Evolutionary conservation across 495 filamentous ascomycete genomes (phyloP).

Genomic region (Aspergillus steynii): DNA sequence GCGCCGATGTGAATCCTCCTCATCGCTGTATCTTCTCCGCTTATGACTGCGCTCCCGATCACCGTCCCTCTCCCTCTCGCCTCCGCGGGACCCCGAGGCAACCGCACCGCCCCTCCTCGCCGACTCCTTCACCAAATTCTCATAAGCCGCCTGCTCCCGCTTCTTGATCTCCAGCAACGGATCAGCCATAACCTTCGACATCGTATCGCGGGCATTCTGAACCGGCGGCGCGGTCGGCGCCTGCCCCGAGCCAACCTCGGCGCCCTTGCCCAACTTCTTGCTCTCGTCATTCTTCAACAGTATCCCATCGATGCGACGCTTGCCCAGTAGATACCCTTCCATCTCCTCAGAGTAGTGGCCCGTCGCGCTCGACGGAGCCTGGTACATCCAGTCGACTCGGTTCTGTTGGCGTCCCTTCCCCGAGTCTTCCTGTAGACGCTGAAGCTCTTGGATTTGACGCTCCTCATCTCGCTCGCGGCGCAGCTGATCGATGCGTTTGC

Average conservation of each 20-base stretch:
- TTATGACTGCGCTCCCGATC: conserved; percentile 22
- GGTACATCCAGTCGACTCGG: conserved; percentile 97
- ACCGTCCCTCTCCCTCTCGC: conserved; percentile 19
- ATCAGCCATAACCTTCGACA: conserved; percentile 82
- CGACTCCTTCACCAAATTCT: conserved; percentile 84
- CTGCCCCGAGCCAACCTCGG: conserved; percentile 62
- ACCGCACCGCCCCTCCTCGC: conserved; percentile 49
- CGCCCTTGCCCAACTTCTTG: conserved; percentile 79
- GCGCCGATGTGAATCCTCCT: conserved; percentile 31
- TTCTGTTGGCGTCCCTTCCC: conserved; percentile 73
- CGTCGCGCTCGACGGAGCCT: conserved; percentile 77
- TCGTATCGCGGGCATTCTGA: conserved; percentile 68
- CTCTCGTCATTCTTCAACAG: conserved; percentile 82
- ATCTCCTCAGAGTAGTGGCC: conserved; percentile 85
- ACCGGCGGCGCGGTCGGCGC: conserved; percentile 60
- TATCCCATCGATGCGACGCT: conserved; percentile 79
- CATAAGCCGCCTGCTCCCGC: conserved; percentile 87
- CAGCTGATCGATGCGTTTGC: conserved; percentile 84
- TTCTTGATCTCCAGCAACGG: conserved; percentile 89
- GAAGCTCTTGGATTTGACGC: conserved; percentile 86
- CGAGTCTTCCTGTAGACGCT: conserved; percentile 83
- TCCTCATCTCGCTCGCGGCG: conserved; percentile 94
- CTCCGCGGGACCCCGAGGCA: background rate
- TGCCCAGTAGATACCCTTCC: conserved; percentile 91
- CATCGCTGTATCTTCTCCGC: conserved; percentile 28